These are phyloP conservation scores for Chalciporus sp. DNA, from an alignment of 1,284 basidiomycete species.

Conservation along the genomic window DNA sequence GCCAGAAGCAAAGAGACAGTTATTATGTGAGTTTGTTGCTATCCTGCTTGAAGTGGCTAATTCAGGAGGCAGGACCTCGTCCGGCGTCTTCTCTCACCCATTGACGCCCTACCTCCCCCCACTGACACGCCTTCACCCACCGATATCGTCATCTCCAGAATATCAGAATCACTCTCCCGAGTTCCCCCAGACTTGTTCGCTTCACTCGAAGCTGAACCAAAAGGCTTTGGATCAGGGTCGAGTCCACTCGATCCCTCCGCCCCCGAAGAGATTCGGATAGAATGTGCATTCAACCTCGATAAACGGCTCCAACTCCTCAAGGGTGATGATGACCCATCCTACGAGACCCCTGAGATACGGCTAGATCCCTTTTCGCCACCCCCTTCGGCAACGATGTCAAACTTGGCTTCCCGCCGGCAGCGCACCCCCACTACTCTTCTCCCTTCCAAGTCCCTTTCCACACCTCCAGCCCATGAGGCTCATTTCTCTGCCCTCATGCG, in stretches of 20 bases:
- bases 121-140: constrained; percentile 42
- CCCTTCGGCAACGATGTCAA: background rate
- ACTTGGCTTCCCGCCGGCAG: constrained; percentile 29
- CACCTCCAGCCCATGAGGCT: constrained; percentile 52
- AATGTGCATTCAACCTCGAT: constrained; percentile 55
- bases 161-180: constrained; percentile 58
- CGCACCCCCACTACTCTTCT: constrained; percentile 50
- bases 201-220: constrained; percentile 55
- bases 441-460: constrained; percentile 47
- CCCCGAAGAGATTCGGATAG: constrained; percentile 49
- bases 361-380: constrained; percentile 37
- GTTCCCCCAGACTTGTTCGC: constrained; percentile 56
- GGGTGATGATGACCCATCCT: constrained; percentile 22
- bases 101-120: constrained; percentile 51
- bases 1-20: constrained; percentile 59
- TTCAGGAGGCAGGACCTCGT: constrained; percentile 58
- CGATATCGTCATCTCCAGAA: constrained; percentile 53
- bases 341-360: constrained; percentile 57
- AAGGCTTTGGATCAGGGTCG: constrained; percentile 33
- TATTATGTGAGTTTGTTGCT: constrained; percentile 61
- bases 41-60: background rate
- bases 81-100: constrained; percentile 58
- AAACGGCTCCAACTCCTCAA: constrained; percentile 52
- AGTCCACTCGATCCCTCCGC: constrained; percentile 59
- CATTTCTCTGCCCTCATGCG: constrained; percentile 72